Evolutionary conservation across 805 yeast species (phyloP).

Genomic region (Nakazawaea peltata): DNA sequence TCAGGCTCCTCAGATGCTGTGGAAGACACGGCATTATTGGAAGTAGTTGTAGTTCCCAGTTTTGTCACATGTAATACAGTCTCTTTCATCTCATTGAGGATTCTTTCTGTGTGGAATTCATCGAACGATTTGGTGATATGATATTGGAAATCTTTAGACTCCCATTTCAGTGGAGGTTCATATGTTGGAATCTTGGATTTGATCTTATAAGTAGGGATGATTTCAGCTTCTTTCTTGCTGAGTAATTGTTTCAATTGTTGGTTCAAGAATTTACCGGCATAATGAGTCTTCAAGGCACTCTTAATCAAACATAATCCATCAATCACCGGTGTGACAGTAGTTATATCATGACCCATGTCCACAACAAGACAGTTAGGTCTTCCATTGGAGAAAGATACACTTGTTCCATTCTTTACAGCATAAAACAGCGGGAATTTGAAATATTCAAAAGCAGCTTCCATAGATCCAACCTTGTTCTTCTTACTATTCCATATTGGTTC

Average conservation of each 20-base stretch:
- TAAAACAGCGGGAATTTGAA: constrained; percentile 75
- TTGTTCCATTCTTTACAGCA: constrained; percentile 75
- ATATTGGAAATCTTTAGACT: constrained; percentile 22
- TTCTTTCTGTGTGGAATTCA: constrained; percentile 45
- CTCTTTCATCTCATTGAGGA: constrained; percentile 72
- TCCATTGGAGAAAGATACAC: constrained; percentile 83
- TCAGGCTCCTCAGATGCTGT: constrained; percentile 11
- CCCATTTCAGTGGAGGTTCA: constrained; percentile 17
- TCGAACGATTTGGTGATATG: constrained; percentile 42
- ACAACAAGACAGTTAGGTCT: constrained; percentile 82
- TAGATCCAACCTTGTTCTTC: constrained; percentile 55
- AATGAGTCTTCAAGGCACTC: constrained; percentile 61
- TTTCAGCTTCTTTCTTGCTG: constrained; percentile 21
- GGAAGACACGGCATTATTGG: neutral
- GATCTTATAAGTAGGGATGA: constrained; percentile 42
- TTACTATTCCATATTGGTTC: constrained; percentile 83
- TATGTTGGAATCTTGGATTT: constrained; percentile 22
- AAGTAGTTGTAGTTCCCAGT: constrained; percentile 10
- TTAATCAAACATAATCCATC: constrained; percentile 73
- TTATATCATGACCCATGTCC: constrained; percentile 74
- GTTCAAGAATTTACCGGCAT: constrained; percentile 63
- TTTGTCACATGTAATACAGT: constrained; percentile 42
- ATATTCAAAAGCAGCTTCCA: constrained; percentile 65
- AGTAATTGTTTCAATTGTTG: constrained; percentile 41
- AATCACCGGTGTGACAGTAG: constrained; percentile 72